Percentiles rank a stretch among this genome's conserved stretches.
Evolutionary conservation across 345 rosid genomes (phyloP).

Genomic region (Eucalyptus marginata): DNA sequence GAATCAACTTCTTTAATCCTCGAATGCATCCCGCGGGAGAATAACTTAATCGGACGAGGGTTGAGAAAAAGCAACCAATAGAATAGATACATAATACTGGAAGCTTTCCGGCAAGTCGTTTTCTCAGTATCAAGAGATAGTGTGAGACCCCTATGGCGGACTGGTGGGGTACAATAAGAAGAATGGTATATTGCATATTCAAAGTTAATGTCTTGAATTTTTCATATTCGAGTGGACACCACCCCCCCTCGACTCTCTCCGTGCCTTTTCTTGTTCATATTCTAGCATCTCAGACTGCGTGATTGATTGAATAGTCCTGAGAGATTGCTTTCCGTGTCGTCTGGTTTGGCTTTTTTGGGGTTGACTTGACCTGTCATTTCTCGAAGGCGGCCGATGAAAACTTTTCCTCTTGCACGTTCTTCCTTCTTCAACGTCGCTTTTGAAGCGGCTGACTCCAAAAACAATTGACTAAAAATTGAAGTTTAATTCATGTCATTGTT

Average conservation of each 20-base stretch:
- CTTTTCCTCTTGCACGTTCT: background rate
- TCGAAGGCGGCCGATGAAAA: background rate
- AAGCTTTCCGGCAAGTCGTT: background rate
- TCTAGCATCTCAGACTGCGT: background rate
- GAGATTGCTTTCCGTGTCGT: background rate
- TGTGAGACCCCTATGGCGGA: background rate
- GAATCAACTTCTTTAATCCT: background rate
- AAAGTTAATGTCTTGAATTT: background rate
- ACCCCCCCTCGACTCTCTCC: too few relatives aligned
- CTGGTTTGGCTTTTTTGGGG: background rate
- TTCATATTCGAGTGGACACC: too few relatives aligned
- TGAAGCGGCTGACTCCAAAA: background rate
- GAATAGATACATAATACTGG: background rate
- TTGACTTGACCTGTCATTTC: background rate
- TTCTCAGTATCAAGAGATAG: background rate
- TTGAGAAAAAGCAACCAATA: background rate
- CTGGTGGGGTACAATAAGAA: background rate
- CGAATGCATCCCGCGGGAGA: background rate
- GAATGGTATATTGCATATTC: background rate
- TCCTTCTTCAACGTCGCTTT: background rate
- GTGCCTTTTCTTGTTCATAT: background rate
- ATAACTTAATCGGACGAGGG: background rate
- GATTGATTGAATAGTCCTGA: background rate
- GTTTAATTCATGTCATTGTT: background rate
- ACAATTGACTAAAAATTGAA: background rate